Conservation (phyloP, 306 rosid genomes). For the Cucurbita moschata region DNA sequence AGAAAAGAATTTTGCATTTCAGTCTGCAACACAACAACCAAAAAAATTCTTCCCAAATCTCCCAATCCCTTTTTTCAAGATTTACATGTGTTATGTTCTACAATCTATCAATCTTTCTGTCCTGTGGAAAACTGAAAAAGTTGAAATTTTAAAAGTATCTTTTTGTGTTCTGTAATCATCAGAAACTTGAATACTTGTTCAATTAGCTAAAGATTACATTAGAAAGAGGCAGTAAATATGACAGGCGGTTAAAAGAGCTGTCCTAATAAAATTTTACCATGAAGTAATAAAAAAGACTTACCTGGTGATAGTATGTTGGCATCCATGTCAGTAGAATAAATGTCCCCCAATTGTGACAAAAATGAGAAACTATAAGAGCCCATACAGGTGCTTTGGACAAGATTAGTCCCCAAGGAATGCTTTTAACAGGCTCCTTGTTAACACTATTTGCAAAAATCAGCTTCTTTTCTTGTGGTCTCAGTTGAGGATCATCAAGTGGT, state of each 20-base stretch:
- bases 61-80: background rate
- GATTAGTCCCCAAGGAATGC: slow-evolving; percentile 77
- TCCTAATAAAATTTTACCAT: background rate
- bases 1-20: background rate
- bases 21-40: background rate
- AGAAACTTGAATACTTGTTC: background rate
- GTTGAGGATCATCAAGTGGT: slow-evolving; percentile 86
- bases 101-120: background rate
- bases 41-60: background rate
- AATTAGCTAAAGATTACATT: background rate
- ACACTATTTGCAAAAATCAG: slow-evolving; percentile 37
- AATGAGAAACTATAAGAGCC: slow-evolving; percentile 88
- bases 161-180: background rate
- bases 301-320: slow-evolving; percentile 99
- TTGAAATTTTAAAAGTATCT: background rate
- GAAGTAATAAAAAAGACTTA: slow-evolving; percentile 17
- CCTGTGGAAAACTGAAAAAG: background rate
- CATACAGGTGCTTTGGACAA: slow-evolving; percentile 92
- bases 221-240: background rate
- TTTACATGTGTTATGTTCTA: background rate
- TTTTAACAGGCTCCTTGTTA: slow-evolving; percentile 75
- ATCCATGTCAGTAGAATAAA: slow-evolving; percentile 98
- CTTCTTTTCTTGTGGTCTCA: slow-evolving; percentile 71
- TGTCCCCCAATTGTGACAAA: slow-evolving; percentile 99
- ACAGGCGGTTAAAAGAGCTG: background rate